phyloP scores from a whole-genome alignment of 805 yeast species.

The Torulaspora delbrueckii region DNA sequence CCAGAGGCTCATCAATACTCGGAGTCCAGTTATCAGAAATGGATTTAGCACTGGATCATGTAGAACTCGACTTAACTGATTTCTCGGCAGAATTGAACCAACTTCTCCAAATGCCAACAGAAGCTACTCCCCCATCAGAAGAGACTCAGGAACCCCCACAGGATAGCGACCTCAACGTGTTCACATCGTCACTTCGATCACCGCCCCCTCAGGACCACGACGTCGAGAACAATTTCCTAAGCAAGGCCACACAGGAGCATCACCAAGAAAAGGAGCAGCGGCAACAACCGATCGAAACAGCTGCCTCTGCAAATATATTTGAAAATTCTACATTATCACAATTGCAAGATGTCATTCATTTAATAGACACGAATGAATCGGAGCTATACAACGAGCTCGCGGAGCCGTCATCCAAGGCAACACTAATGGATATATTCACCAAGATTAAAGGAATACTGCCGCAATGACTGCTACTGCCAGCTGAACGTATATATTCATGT shows the following conservation, averaged over 20 bases:
- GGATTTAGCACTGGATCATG: constrained; percentile 11
- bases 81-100: constrained; percentile 5
- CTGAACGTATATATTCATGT: constrained; percentile 1
- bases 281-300: constrained; percentile 6
- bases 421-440: constrained; percentile 17
- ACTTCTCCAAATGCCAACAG: constrained; percentile 9
- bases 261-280: neutral
- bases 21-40: constrained; percentile 10
- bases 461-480: constrained; percentile 7
- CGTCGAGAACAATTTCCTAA: constrained; percentile 1
- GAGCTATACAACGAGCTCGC: constrained; percentile 17
- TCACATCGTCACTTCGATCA: constrained; percentile 11
- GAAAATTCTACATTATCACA: constrained; percentile 16
- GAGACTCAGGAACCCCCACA: constrained; percentile 6
- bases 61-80: constrained; percentile 6
- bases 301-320: constrained; percentile 17
- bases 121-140: constrained; percentile 1
- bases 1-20: constrained; percentile 11
- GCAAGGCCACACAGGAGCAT: neutral
- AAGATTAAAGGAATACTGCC: constrained; percentile 18
- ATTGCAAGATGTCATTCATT: constrained; percentile 14
- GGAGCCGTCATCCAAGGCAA: constrained; percentile 15
- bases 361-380: constrained; percentile 20
- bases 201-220: constrained; percentile 5
- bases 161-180: constrained; percentile 10